Percentiles rank a stretch among this genome's conserved stretches.
phyloP scores from a whole-genome alignment of 371 early-diverging fungal genomes.

The Capniomyces stellatus region DNA sequence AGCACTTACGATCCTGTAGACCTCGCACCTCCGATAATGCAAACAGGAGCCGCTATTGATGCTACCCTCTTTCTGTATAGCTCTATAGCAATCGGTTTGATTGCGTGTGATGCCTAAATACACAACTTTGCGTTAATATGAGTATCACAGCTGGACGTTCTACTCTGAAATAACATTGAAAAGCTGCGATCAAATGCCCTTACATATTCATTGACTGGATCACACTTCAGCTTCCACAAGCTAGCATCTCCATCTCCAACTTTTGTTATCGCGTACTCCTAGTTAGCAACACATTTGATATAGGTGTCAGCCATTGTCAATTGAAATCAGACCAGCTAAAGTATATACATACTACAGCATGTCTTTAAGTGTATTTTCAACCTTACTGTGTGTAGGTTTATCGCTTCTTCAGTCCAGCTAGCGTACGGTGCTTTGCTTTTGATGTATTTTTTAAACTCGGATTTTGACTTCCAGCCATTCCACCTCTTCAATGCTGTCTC shows the following conservation, averaged over 20 bases:
- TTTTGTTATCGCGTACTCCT: not conserved
- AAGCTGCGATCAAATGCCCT: not conserved
- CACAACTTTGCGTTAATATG: no score
- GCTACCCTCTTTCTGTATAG: no score
- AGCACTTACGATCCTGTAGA: not conserved
- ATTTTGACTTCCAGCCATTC: not conserved
- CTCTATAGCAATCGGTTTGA: not conserved
- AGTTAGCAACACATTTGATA: no score
- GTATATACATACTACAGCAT: no score
- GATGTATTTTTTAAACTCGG: not conserved
- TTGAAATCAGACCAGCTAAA: no score
- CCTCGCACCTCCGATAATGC: not conserved
- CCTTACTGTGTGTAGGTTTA: not conserved
- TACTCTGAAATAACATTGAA: not conserved
- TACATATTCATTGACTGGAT: not conserved
- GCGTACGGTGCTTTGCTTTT: not conserved
- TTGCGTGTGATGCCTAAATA: no score
- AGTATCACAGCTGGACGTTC: not conserved
- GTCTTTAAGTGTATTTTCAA: not conserved
- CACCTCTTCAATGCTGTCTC: not conserved
- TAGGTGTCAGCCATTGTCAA: no score
- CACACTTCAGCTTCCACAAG: not conserved
- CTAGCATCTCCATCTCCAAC: not conserved
- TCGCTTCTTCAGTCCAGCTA: not conserved
- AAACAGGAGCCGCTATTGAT: not conserved